Evolutionary conservation across 352 stramenopile genomes (phyloP), one percentile per base, ranked within the genome.

Genomic region (Globisporangium barbulae): DNA sequence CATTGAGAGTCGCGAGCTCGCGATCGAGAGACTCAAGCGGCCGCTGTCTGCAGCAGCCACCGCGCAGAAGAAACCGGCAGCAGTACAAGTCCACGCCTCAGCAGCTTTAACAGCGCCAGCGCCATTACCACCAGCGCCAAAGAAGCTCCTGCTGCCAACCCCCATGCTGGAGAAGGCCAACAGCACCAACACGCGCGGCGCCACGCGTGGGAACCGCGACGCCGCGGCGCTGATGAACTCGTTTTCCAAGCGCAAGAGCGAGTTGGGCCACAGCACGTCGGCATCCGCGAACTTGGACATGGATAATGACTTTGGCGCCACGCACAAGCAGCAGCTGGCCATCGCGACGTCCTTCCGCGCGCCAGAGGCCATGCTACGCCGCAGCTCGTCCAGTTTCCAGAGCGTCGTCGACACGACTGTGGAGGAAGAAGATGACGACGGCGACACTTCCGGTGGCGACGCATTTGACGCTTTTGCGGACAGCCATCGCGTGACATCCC

Each of bases 1-100:
- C 45, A 77, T 90, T 39, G 83, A 89, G 63, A 68, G 76, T 12
- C 73, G 71, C 10, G 79, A 79, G 31, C 56, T 83, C 8, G 30
- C 73, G 52, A 65, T 87, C 41, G 75, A 88, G 50, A 67, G 72
- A 31, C 37, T 68, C 13, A 63, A 69, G 22, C 57, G 57, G 0
- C 25, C 37, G 17, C 44, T 58, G 12, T 35, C 52, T 22, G 31
- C 52, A 13, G 19, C 52, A n/a, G 4, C 10, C 21, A 44, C 37
- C 19, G 8, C 31, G 19, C 17, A 44, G 9, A 25, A 25, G 45
- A 52, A 25, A 6, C 5, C 33, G 8, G 30, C 42, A 21, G 12
- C 25, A 30, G 10, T 22, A 37, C n/a, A 35, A 13, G 19, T 12
- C 33, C 33, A 39, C 8, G 0, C 33, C 33, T 39, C 30, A 9